Evolutionary conservation across 1,139 yeast species (phyloP).

Genomic region (Pichia sp.): DNA sequence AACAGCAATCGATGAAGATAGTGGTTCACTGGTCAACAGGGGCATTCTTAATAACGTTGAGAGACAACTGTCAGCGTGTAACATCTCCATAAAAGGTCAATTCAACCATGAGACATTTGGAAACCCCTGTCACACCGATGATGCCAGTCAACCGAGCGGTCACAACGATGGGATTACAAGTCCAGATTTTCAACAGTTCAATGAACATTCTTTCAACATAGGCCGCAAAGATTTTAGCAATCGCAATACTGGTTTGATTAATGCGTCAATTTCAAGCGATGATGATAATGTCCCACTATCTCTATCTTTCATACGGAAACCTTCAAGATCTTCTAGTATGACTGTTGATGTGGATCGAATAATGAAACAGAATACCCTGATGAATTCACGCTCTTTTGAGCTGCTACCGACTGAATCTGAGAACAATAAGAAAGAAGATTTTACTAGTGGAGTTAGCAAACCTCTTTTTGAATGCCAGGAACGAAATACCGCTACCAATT

Average conservation of each 20-base stretch:
- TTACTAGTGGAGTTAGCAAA: not conserved
- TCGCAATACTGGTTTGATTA: not conserved
- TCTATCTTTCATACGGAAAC: slow-evolving; percentile 29
- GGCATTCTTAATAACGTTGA: not conserved
- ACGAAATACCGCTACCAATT: not conserved
- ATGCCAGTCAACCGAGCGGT: not conserved
- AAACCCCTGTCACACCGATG: not conserved
- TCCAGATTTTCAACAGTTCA: not conserved
- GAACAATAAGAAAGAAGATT: not conserved
- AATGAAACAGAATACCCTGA: slow-evolving; percentile 31
- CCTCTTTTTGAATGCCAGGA: not conserved
- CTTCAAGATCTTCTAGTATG: slow-evolving; percentile 29
- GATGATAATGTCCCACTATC: slow-evolving; percentile 29
- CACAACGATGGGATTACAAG: not conserved
- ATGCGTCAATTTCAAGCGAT: not conserved
- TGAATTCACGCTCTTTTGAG: slow-evolving; percentile 21
- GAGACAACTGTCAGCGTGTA: slow-evolving; percentile 6
- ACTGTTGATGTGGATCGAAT: slow-evolving; percentile 19
- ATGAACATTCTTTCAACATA: not conserved
- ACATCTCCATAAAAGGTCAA: not conserved
- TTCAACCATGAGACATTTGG: not conserved
- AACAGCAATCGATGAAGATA: not conserved
- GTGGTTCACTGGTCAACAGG: not conserved
- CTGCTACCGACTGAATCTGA: not conserved
- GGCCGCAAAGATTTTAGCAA: not conserved